Evolutionary conservation across 192 early-diverging fungal genomes (phyloP), one percentile per base, ranked within the genome.

Genomic region (Irineochytrium annulatum): DNA sequence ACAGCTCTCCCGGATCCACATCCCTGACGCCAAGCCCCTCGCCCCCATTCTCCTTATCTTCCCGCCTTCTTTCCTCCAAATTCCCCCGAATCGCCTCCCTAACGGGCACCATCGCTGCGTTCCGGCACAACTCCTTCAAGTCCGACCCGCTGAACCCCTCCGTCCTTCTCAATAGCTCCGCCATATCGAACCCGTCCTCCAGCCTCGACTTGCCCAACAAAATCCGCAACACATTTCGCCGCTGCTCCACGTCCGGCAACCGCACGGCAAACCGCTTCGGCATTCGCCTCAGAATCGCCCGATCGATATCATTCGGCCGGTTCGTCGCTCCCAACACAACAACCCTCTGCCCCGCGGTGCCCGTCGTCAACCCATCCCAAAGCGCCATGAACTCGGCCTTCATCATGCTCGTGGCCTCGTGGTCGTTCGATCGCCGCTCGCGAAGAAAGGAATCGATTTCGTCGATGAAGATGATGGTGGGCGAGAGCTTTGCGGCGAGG

Each of bases 351-450:
- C 81, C 79, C 51, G 88, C 80, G 11, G 11, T 8, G 24, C 83
- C 86, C 1, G 87, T 84, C 1, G 88, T 86, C 58, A 99, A 75
- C 3, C 97, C 97, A 71, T 99, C 97, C 97, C 97, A 99, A 62
- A 98, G 82, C 49, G 86, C 76, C 93, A 99, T 98, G 69, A 98
- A 99, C 77, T 98, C 97, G 20, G 97, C 95, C 78, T 99, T 99
- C 95, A 99, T 99, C 82, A 97, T 97, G 34, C 84, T 79, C 39
- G 92, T 98, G 34, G 91, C 92, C 74, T 99, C 97, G 63, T 99
- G 94, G 71, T 99, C 97, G 37, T 79, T 86, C 43, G 63, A 68
- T 81, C 89, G 64, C 79, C 94, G 82, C 44, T 97, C 94, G 24
- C 94, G 81, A 62, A 99, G 68, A 70, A 99, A 98, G 13, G 91